A percentile compares a stretch with the other conserved stretches of the same genome.
Evolutionary conservation across 768 basidiomycete species (phyloP).

Genomic region (Hirschioporus abietinus): DNA sequence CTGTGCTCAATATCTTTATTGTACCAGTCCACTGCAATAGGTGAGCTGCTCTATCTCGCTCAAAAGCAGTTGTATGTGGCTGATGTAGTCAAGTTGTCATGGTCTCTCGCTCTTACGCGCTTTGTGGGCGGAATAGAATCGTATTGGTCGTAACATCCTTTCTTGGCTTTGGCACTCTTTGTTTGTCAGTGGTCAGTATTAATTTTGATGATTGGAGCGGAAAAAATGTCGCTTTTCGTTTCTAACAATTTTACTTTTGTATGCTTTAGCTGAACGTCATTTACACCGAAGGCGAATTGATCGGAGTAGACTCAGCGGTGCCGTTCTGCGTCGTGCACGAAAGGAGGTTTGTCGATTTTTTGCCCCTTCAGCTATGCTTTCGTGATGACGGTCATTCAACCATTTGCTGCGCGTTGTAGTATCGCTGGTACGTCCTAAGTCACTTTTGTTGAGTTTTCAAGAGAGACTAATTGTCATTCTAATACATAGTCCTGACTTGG

Average conservation of each 20-base stretch:
- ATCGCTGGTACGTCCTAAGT: not conserved
- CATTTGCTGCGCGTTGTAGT: too few relatives aligned
- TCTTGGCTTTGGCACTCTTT: not conserved
- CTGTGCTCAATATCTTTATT: not conserved
- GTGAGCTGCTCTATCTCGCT: not conserved
- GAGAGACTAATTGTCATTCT: too few relatives aligned
- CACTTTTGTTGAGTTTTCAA: too few relatives aligned
- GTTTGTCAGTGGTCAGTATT: not conserved
- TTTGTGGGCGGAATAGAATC: not conserved
- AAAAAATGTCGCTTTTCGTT: too few relatives aligned
- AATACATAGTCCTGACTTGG: not conserved
- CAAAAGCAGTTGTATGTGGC: too few relatives aligned
- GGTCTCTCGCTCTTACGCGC: not conserved
- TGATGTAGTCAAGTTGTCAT: not conserved
- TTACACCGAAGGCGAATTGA: not conserved
- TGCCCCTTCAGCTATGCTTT: too few relatives aligned
- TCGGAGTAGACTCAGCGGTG: not conserved
- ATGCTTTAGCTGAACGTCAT: not conserved
- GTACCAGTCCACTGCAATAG: not conserved
- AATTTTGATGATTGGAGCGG: not conserved
- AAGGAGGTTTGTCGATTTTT: not conserved
- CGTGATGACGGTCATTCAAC: too few relatives aligned
- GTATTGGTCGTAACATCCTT: not conserved
- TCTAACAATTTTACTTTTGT: too few relatives aligned
- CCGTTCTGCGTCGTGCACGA: not conserved